Conservation (phyloP, 192 early-diverging fungal species). For the Allomyces javanicus region DNA sequence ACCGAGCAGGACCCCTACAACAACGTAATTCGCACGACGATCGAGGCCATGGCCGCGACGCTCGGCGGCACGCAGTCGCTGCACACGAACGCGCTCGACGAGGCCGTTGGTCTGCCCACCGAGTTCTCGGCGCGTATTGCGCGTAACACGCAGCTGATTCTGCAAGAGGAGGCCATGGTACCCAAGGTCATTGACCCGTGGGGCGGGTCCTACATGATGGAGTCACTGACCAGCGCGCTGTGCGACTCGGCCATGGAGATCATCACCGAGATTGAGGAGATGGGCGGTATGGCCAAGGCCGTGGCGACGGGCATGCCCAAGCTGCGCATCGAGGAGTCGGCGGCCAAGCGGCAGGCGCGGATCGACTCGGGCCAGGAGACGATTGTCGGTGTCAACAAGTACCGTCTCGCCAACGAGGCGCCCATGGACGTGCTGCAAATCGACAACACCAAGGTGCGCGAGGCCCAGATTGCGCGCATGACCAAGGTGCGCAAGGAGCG, state of each 20-base stretch:
- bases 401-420: slow-evolving; percentile 43
- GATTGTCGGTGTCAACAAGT: slow-evolving; percentile 86
- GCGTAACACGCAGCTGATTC: slow-evolving; percentile 73
- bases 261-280: slow-evolving; percentile 57
- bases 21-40: slow-evolving; percentile 69
- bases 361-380: slow-evolving; percentile 72
- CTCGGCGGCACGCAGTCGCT: slow-evolving; percentile 80
- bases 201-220: slow-evolving; percentile 89
- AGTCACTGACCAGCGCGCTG: slow-evolving; percentile 63
- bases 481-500: slow-evolving; percentile 28
- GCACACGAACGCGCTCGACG: slow-evolving; percentile 80
- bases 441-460: slow-evolving; percentile 57
- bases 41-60: slow-evolving; percentile 83
- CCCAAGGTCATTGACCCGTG: slow-evolving; percentile 80
- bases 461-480: slow-evolving; percentile 46
- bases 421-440: slow-evolving; percentile 52
- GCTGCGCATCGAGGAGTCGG: slow-evolving; percentile 67
- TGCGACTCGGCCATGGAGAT: slow-evolving; percentile 45
- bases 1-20: slow-evolving; percentile 85
- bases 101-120: slow-evolving; percentile 72
- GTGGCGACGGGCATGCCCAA: slow-evolving; percentile 77
- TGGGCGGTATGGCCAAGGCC: slow-evolving; percentile 84
- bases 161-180: slow-evolving; percentile 72
- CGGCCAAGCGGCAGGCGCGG: slow-evolving; percentile 68
- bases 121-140: slow-evolving; percentile 71